Base-by-base conservation (phyloP, 148 eudicot genomes). In the Cornus controversa region DNA sequence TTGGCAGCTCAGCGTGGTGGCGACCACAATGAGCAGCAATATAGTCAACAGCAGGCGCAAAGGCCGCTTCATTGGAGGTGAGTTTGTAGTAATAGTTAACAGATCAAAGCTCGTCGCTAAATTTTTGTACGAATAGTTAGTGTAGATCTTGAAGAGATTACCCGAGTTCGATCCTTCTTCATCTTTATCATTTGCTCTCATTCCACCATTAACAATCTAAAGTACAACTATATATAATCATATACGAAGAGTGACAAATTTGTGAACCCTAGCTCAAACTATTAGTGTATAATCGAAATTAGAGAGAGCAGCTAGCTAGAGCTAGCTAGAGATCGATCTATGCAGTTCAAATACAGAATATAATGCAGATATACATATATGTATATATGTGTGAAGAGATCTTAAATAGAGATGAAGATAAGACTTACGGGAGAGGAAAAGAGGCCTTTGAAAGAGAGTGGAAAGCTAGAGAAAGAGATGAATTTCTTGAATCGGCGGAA, bases 1-100 rank as follows among this genome's bases (percentile, higher is more conserved):
- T 28, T 87, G 81, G 81, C 79, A 75, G 66, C 84, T 86, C 37
- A 94, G 84, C 9, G 88, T 82, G n/a, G 80, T 92, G 16, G 85
- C 95, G 34, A 85, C 63, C 6, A 79, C 87, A 31, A 89, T 22
- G 68, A 94, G 72, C 8, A 91, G 65, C 74, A 94, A 36, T 10
- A 83, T 23, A 71, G 86, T 85, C 78, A 89, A 87, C 8, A 87
- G 50, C 0, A 90, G 90, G 66, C 91, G 84, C 79, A 91, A 77
- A 15, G 88, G 53, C 70, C 76, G 83, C 84, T 87, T 91, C 93
- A 92, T n/a, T n/a, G n/a, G n/a, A n/a, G n/a, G n/a, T n/a, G n/a
- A n/a, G n/a, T n/a, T n/a, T n/a, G n/a, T n/a, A n/a, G n/a, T n/a
- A n/a, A n/a, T 87, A 36, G 84, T 28, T 36, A 26, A 77, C 70